Evolutionary conservation across 1,284 basidiomycete genomes (phyloP), one percentile per base, ranked within the genome.

Genomic region (Malassezia sp.): DNA sequence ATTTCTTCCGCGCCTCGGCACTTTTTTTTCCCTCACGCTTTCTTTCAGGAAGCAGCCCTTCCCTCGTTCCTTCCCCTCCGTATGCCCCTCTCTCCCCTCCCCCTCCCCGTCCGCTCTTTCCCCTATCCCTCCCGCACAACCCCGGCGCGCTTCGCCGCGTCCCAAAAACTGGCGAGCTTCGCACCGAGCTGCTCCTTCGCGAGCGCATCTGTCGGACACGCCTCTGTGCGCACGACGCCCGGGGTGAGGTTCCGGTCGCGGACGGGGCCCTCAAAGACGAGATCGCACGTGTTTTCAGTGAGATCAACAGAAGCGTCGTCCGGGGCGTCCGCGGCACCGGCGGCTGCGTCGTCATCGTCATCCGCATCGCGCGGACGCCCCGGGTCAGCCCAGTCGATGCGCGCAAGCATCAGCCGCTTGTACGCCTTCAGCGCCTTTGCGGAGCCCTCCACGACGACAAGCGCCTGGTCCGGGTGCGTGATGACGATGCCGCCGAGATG

Each of bases 341-440:
- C n/a, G n/a, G n/a, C n/a, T n/a, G n/a, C n/a, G 21, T 61, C 65
- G 2, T 54, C 54, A 1, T 52, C 54, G 14, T 32, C 37, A 12
- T 44, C 49, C 5, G 39, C 42, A 27, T 79, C 82, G 23, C 84
- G 77, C 12, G 85, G 80, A 20, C 85, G 78, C 0, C 87, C 84
- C 30, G 85, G 79, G 68, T 95, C 87, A 0, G 85, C 93, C 91
- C 91, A 99, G 29, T 84, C 81, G 39, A 97, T 87, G 39, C 93
- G 84, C 38, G 81, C 74, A 31, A 84, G 64, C 85, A 99, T 84
- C 41, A 97, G 75, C 22, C 82, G 78, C 61, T 84, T 87, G 74
- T 93, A 99, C 53, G 82, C 80, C 63, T 84, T 83, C 58, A 95
- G 79, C 52, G 81, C 83, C 72, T 86, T 90, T 28, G 77, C 74